Percentiles rank a stretch among this genome's conserved stretches.
phyloP scores from a whole-genome alignment of 495 filamentous ascomycete genomes.

The Lasiosphaeria ovina region DNA sequence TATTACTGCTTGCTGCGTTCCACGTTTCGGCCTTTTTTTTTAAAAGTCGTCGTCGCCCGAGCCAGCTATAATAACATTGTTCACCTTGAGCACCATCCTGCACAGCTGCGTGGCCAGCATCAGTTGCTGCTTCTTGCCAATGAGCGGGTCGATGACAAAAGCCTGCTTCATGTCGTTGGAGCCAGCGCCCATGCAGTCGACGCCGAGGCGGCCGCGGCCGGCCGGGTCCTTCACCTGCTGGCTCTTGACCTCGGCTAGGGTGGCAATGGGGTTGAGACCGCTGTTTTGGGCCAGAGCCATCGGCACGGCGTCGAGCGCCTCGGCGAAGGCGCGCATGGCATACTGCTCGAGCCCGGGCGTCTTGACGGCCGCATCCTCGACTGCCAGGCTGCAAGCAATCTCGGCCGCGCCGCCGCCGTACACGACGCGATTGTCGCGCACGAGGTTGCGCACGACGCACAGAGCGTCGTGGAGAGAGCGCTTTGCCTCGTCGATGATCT shows the following conservation, averaged over 20 bases:
- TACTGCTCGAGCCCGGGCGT: constrained; percentile 96
- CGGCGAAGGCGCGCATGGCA: constrained; percentile 95
- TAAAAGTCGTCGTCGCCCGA: constrained; percentile 88
- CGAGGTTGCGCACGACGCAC: constrained; percentile 95
- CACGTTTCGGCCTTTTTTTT: not conserved
- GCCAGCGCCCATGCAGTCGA: constrained; percentile 96
- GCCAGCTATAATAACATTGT: constrained; percentile 95
- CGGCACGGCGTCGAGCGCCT: constrained; percentile 92
- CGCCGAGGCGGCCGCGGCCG: constrained; percentile 65
- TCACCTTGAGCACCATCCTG: constrained; percentile 97
- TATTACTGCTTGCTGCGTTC: not conserved
- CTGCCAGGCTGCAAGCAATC: constrained; percentile 94
- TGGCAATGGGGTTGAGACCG: constrained; percentile 92
- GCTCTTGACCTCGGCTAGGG: constrained; percentile 90
- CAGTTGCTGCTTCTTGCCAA: constrained; percentile 95
- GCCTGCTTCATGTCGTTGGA: constrained; percentile 95
- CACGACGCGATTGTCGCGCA: constrained; percentile 95
- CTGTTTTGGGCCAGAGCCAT: constrained; percentile 97
- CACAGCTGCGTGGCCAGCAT: constrained; percentile 95
- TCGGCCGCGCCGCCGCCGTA: constrained; percentile 97
- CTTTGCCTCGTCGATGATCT: constrained; percentile 99
- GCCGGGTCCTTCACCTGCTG: constrained; percentile 88
- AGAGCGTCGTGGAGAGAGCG: constrained; percentile 95
- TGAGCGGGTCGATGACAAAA: constrained; percentile 96
- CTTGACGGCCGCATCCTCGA: constrained; percentile 93